Conservation (phyloP, 106 monocot species). For the Dactylorhiza incarnata region DNA sequence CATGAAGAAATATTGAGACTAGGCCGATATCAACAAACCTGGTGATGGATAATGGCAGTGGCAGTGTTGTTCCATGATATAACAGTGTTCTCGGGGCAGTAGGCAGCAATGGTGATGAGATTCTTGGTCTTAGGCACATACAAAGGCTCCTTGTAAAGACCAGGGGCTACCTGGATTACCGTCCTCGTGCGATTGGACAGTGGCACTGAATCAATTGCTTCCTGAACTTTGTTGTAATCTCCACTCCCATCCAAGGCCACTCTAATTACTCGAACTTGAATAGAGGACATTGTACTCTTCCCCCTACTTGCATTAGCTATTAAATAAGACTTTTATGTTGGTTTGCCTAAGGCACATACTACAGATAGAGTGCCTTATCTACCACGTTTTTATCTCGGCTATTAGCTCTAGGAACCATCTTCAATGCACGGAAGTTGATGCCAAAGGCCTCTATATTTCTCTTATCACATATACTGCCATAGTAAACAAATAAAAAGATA, state of each 20-base stretch:
- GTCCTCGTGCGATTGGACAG: conserved; percentile 60
- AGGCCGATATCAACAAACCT: conserved; percentile 24
- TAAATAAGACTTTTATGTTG: not conserved
- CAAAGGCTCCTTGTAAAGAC: conserved; percentile 63
- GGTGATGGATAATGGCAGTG: conserved; percentile 67
- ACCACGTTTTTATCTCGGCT: not conserved
- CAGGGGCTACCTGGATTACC: conserved; percentile 60
- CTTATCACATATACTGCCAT: not conserved
- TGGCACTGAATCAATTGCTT: conserved; percentile 84
- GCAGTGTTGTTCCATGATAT: conserved; percentile 94
- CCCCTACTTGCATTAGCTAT: not conserved
- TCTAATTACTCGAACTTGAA: conserved; percentile 15
- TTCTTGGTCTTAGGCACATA: conserved; percentile 94
- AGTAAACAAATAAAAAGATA: not conserved
- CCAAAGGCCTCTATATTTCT: too few species aligned
- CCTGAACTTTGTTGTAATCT: conserved; percentile 56
- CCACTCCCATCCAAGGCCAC: conserved; percentile 37
- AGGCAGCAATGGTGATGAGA: conserved; percentile 70
- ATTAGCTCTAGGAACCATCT: not conserved
- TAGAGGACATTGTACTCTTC: not conserved
- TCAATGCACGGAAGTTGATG: not conserved
- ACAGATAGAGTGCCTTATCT: not conserved
- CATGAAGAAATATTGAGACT: not conserved
- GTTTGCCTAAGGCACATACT: not conserved
- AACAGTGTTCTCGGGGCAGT: conserved; percentile 53